Evolutionary conservation across 148 eudicot genomes (phyloP), one percentile per base, ranked within the genome.

Genomic region (Heliamphora exappendiculata): DNA sequence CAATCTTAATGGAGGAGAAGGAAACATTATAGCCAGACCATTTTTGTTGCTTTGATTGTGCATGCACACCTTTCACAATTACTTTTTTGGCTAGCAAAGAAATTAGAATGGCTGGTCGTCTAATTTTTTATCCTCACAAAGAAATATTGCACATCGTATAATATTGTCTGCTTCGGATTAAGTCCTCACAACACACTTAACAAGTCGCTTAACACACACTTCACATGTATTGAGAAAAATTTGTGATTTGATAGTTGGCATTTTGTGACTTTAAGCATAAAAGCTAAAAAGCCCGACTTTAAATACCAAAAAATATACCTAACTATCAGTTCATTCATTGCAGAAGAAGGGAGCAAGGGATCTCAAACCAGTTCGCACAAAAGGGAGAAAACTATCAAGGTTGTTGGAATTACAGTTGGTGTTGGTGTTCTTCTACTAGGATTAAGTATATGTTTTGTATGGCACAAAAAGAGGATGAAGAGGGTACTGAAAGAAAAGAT

Each of bases 331-430:
- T 54, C 55, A 49, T 44, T 71, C 7, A 34, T 76, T 65, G 42
- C 64, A 53, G 47, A 49, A 72, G 67, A 76, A 29, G 79, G 64
- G 65, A 75, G 65, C 34, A 37, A 39, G 19, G 81, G 72, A 51
- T 36, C 85, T 34, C 80, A 65, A 66, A 74, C 67, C 57, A 76
- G 74, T 57, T 81, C 84, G 6, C 29, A 29, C 72, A 71, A 76
- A 37, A 28, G 70, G 8, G 69, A 57, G 57, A 70, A 79, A 53
- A 82, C 69, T 6, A 44, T 4, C 33, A 76, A 71, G 81, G 75
- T 82, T 17, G 75, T 82, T 11, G 86, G 85, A 62, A 81, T 86
- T 76, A 20, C 76, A 0, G 54, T 81, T 76, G 88, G 81, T 53
- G 67, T 26, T 10, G 81, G 74, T 19, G 22, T 84, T 31, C 20